Conservation (phyloP, 306 rosid species). For the Acacia confusa region DNA sequence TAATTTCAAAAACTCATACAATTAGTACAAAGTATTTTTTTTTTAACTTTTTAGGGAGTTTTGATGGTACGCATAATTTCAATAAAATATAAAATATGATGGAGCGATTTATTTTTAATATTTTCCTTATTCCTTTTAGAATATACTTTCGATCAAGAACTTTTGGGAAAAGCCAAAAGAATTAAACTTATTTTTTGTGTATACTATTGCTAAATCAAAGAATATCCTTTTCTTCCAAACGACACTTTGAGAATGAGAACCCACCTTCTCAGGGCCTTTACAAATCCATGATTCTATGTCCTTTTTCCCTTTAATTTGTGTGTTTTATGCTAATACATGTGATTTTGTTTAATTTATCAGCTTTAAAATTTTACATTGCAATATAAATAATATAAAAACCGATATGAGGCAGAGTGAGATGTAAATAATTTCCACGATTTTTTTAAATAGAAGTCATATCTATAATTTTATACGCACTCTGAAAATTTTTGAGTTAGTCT, state of each 20-base stretch:
- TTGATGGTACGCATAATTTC: not conserved
- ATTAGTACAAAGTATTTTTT: not conserved
- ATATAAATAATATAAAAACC: not conserved
- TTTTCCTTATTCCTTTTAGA: not conserved
- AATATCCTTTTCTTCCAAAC: conserved; percentile 58
- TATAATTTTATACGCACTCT: not conserved
- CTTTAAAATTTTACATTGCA: not conserved
- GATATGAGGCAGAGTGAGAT: not conserved
- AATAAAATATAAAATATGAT: not conserved
- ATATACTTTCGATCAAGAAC: conserved; percentile 19
- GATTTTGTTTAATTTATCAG: not conserved
- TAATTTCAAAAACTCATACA: not conserved
- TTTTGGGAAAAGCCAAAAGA: conserved; percentile 45
- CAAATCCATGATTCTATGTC: not conserved
- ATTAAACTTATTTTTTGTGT: conserved; percentile 19
- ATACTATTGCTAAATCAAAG: conserved; percentile 20
- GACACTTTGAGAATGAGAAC: conserved; percentile 8
- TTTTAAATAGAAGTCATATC: not conserved
- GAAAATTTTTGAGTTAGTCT: not conserved
- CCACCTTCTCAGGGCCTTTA: not conserved
- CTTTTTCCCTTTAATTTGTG: not conserved
- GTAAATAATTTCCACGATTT: not conserved
- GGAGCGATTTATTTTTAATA: not conserved
- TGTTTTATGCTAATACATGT: not conserved
- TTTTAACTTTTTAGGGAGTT: not conserved